phyloP scores from a whole-genome alignment of 2,329 filamentous ascomycete species.

The Cadophora malorum region DNA sequence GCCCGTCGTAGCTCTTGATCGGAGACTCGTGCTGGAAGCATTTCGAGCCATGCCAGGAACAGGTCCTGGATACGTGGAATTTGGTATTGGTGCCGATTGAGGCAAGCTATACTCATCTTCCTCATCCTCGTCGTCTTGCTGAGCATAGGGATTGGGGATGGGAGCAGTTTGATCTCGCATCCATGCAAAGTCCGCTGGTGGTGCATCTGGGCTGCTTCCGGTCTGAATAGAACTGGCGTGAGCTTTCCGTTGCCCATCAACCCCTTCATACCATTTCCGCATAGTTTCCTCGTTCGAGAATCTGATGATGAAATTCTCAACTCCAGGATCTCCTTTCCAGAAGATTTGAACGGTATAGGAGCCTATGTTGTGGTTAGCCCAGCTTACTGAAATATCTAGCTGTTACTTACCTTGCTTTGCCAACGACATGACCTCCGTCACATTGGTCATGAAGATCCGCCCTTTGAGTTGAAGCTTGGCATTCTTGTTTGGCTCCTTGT shows the following conservation, averaged over 20 bases:
- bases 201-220: conserved; percentile 51
- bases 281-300: conserved; percentile 91
- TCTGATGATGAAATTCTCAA: conserved; percentile 95
- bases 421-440: conserved; percentile 89
- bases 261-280: conserved; percentile 86
- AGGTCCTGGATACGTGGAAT: conserved; percentile 44
- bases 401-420: conserved; percentile 79
- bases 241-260: conserved; percentile 77
- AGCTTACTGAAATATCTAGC: neutral
- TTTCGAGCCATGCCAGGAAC: conserved; percentile 68
- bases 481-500: conserved; percentile 68
- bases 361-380: conserved; percentile 56
- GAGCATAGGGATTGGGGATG: conserved; percentile 82
- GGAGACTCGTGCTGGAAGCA: conserved; percentile 75
- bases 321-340: conserved; percentile 96
- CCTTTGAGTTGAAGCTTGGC: conserved; percentile 92
- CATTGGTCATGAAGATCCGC: conserved; percentile 98
- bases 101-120: conserved; percentile 54
- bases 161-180: conserved; percentile 70
- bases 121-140: conserved; percentile 68
- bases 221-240: conserved; percentile 56
- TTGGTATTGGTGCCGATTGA: conserved; percentile 46
- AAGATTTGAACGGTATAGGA: conserved; percentile 97
- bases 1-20: conserved; percentile 76
- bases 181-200: conserved; percentile 76